These are phyloP conservation scores for Trichoderma orchidacearum DNA, from an alignment of 495 filamentous ascomycete genomes.

Conservation along the genomic window DNA sequence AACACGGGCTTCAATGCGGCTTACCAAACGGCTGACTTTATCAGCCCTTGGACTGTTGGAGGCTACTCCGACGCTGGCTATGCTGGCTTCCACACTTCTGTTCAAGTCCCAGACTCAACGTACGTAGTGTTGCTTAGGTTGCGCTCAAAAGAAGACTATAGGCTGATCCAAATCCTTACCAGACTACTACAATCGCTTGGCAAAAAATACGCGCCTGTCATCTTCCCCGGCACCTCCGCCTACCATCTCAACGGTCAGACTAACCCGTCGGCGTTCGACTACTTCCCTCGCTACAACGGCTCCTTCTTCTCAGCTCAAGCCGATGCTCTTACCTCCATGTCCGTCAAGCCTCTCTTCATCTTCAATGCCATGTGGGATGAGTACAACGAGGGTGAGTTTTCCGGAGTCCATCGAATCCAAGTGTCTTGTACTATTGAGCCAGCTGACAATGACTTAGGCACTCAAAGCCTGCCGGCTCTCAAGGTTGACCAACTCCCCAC, in stretches of 20 bases:
- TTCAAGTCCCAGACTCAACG: not conserved
- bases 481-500: conserved; percentile 11
- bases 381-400: conserved; percentile 10
- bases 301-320: conserved; percentile 16
- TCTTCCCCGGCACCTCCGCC: not conserved
- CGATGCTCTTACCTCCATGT: conserved; percentile 8
- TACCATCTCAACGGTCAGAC: not conserved
- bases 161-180: not conserved
- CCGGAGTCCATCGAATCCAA: too few relatives aligned
- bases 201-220: not conserved
- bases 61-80: conserved; percentile 12
- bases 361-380: conserved; percentile 23
- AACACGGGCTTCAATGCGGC: conserved; percentile 10
- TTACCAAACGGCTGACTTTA: conserved; percentile 15
- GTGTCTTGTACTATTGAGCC: too few relatives aligned
- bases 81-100: conserved; percentile 7
- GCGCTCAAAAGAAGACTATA: too few relatives aligned
- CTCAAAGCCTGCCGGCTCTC: conserved; percentile 11
- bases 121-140: not conserved
- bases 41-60: conserved; percentile 21
- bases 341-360: conserved; percentile 16
- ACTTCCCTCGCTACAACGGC: conserved; percentile 16
- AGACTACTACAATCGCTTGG: not conserved
- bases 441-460: not conserved
- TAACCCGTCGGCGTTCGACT: conserved; percentile 7